Conservation (phyloP, 257 asterid genomes). For the Cordia subcordata region DNA sequence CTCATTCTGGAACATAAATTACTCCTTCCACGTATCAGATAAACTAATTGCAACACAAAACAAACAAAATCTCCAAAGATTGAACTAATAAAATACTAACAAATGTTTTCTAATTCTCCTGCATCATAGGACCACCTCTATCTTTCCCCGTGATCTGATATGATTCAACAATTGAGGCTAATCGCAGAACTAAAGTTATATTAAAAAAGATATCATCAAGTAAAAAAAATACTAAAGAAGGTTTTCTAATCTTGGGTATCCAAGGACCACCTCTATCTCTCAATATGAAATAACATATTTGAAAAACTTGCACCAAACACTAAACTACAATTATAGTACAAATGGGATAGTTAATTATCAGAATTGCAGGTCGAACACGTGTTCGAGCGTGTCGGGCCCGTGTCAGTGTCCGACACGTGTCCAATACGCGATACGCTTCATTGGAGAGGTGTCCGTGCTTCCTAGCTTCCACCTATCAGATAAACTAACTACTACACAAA, state of each 20-base stretch:
- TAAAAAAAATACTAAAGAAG: not conserved
- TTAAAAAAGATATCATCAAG: not conserved
- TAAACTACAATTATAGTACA: not conserved
- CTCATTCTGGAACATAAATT: not conserved
- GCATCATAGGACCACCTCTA: slow-evolving; percentile 11
- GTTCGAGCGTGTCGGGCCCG: too few relatives aligned
- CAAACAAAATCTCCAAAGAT: not conserved
- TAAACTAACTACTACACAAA: slow-evolving; percentile 13
- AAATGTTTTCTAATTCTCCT: slow-evolving; percentile 7
- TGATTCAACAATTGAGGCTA: not conserved
- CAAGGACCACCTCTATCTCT: too few relatives aligned
- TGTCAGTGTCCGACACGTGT: too few relatives aligned
- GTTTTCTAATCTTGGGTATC: too few relatives aligned
- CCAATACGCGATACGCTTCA: too few relatives aligned
- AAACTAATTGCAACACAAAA: slow-evolving; percentile 10
- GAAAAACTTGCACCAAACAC: not conserved
- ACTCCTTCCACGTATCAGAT: slow-evolving; percentile 1
- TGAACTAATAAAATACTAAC: not conserved
- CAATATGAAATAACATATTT: not conserved
- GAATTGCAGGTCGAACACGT: not conserved
- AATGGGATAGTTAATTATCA: not conserved
- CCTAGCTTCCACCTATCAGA: not conserved
- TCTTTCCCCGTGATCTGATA: not conserved
- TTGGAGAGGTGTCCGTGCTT: too few relatives aligned
- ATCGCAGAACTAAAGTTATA: not conserved